phyloP scores from a whole-genome alignment of 225 moss, liverwort and hornwort species.

The Anthoceros angustus region DNA sequence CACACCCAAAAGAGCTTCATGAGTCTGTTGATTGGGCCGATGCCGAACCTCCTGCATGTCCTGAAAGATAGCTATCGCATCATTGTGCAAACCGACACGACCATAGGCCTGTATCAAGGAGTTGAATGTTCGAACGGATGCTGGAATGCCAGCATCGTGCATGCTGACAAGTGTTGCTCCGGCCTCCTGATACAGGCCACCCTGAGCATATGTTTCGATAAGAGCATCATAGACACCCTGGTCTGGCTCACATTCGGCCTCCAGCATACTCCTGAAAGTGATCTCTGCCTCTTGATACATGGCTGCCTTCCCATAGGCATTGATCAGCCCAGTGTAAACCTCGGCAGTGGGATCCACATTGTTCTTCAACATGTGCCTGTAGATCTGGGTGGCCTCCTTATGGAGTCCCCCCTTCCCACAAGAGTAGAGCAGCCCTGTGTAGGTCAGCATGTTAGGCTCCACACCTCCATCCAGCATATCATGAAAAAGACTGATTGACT shows the following conservation, averaged over 20 bases:
- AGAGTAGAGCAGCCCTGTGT: conserved; percentile 64
- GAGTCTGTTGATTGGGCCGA: conserved; percentile 62
- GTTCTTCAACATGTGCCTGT: conserved; percentile 72
- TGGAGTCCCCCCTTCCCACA: conserved; percentile 98
- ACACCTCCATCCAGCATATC: conserved; percentile 64
- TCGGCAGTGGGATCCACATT: conserved; percentile 53
- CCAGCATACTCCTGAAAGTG: conserved; percentile 57
- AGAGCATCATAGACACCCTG: conserved; percentile 61
- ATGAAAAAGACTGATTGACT: conserved; percentile 80
- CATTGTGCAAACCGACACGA: conserved; percentile 78
- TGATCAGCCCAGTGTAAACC: conserved; percentile 75
- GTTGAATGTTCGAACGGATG: conserved; percentile 67
- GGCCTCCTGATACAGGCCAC: conserved; percentile 79
- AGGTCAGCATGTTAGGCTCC: conserved; percentile 71
- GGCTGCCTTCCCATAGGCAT: conserved; percentile 83
- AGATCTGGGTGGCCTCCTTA: conserved; percentile 70
- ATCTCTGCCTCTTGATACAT: conserved; percentile 58
- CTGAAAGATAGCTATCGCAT: conserved; percentile 79
- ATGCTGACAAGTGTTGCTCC: conserved; percentile 69
- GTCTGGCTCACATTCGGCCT: conserved; percentile 65
- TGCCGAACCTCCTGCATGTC: conserved; percentile 94
- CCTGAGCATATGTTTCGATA: conserved; percentile 65
- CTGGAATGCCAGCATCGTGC: conserved; percentile 40
- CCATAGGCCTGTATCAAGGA: conserved; percentile 84
- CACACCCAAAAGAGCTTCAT: conserved; percentile 62